Evolutionary conservation across 805 yeast genomes (phyloP).

Genomic region (Wickerhamomyces strasburgensis): DNA sequence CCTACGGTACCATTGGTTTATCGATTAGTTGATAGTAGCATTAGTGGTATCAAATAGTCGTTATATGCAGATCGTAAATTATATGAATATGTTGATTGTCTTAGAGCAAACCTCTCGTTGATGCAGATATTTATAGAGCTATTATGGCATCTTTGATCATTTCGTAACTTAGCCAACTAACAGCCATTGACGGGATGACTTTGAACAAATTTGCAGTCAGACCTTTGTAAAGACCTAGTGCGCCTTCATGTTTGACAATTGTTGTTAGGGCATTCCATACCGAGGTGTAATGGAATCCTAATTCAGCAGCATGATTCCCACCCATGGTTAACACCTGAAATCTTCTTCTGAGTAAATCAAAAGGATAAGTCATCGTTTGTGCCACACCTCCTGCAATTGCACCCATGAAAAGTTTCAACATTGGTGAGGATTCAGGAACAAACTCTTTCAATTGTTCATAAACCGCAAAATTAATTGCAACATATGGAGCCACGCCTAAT

Average conservation of each 20-base stretch:
- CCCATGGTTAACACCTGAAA: conserved; percentile 90
- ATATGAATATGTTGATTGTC: too few relatives aligned
- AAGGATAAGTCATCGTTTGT: conserved; percentile 86
- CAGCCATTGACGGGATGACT: conserved; percentile 94
- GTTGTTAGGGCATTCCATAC: conserved; percentile 68
- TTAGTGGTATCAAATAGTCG: too few relatives aligned
- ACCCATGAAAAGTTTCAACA: conserved; percentile 67
- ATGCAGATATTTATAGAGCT: neutral
- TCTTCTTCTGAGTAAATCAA: conserved; percentile 81
- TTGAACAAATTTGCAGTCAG: conserved; percentile 78
- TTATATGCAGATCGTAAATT: too few relatives aligned
- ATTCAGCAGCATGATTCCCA: conserved; percentile 37
- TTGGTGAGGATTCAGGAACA: conserved; percentile 37
- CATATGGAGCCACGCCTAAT: conserved; percentile 93
- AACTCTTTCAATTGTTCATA: conserved; percentile 76
- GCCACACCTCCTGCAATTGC: conserved; percentile 87
- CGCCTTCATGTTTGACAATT: conserved; percentile 72
- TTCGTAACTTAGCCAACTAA: conserved; percentile 87
- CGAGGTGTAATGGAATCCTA: conserved; percentile 80
- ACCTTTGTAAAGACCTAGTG: conserved; percentile 66
- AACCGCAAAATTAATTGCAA: conserved; percentile 85
- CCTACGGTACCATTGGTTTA: too few relatives aligned
- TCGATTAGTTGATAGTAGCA: too few relatives aligned
- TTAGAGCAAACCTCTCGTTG: too few relatives aligned
- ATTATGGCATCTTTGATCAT: conserved; percentile 46